These are phyloP conservation scores for Candida namnaoensis DNA, from an alignment of 805 yeast genomes.

Conservation along the genomic window DNA sequence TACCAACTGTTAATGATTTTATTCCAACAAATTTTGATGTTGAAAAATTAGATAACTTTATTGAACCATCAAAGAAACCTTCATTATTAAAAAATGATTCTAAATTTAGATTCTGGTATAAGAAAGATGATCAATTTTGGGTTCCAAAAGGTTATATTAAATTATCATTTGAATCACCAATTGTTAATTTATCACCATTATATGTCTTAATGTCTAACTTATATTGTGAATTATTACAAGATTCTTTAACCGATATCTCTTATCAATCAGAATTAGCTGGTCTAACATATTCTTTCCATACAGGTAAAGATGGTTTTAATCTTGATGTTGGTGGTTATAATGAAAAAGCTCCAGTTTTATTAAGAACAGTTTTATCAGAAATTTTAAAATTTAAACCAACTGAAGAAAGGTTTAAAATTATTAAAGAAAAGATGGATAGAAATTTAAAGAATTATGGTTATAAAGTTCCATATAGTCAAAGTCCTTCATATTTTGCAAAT, in stretches of 20 bases:
- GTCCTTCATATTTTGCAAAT: slow-evolving; percentile 51
- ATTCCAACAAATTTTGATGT: slow-evolving; percentile 75
- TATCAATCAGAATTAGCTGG: slow-evolving; percentile 86
- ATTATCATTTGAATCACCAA: slow-evolving; percentile 57
- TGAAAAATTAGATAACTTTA: slow-evolving; percentile 27
- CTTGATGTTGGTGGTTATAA: slow-evolving; percentile 72
- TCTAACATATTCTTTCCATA: slow-evolving; percentile 44
- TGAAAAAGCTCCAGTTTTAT: slow-evolving; percentile 62
- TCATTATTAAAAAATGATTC: slow-evolving; percentile 43
- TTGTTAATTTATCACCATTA: slow-evolving; percentile 48
- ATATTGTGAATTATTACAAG: slow-evolving; percentile 65
- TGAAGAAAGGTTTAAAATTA: slow-evolving; percentile 52
- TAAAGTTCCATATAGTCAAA: slow-evolving; percentile 72
- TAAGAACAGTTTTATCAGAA: slow-evolving; percentile 50
- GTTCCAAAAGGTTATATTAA: slow-evolving; percentile 79
- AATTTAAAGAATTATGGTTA: slow-evolving; percentile 61
- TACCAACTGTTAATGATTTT: slow-evolving; percentile 73
- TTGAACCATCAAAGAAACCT: slow-evolving; percentile 42
- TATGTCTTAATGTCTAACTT: slow-evolving; percentile 51
- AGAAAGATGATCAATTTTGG: slow-evolving; percentile 81
- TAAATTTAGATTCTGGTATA: slow-evolving; percentile 68
- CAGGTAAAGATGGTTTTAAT: slow-evolving; percentile 63
- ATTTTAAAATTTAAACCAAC: slow-evolving; percentile 41
- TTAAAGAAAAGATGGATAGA: slow-evolving; percentile 56
- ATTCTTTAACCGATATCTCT: slow-evolving; percentile 63